Percentiles rank a stretch among this genome's conserved stretches.
Evolutionary conservation across 1,284 basidiomycete species (phyloP).

Genomic region (Ustilago curta): DNA sequence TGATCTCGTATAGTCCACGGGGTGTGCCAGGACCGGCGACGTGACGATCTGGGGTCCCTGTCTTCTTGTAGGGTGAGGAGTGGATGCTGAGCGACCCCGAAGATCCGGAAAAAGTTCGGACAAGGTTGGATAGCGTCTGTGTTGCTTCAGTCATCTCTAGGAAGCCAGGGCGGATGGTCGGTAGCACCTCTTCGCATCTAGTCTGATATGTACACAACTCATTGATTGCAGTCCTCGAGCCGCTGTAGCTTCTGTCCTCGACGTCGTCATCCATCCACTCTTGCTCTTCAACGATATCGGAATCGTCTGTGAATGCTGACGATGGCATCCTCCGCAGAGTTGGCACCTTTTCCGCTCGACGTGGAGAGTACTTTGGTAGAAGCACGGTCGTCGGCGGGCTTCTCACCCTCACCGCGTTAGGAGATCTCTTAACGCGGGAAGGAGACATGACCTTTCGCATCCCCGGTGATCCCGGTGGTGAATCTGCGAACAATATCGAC

Average conservation of each 20-base stretch:
- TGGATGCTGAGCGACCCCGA: conserved; percentile 23
- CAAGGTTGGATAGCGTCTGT: conserved; percentile 29
- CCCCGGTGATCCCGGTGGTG: conserved; percentile 24
- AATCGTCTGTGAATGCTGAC: conserved; percentile 15
- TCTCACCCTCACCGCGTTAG: conserved; percentile 10
- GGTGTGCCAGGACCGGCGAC: background rate
- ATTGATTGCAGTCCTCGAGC: background rate
- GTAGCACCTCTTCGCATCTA: conserved; percentile 12
- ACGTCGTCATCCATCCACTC: conserved; percentile 40
- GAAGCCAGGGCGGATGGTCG: conserved; percentile 29
- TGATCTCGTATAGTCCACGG: conserved; percentile 26
- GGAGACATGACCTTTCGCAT: conserved; percentile 34
- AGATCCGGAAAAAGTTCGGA: conserved; percentile 28
- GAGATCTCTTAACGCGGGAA: conserved; percentile 5
- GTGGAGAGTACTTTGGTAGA: conserved; percentile 27
- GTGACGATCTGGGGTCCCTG: conserved; percentile 5
- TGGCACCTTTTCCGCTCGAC: background rate
- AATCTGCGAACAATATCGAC: conserved; percentile 37
- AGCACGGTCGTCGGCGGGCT: conserved; percentile 25
- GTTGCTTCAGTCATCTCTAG: conserved; percentile 42
- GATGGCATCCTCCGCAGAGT: conserved; percentile 15
- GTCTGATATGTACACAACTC: conserved; percentile 8
- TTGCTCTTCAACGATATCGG: conserved; percentile 18
- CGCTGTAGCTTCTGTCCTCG: conserved; percentile 4
- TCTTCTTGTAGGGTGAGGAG: conserved; percentile 25